These are phyloP conservation scores for Kwoniella europaea DNA, from an alignment of 768 basidiomycete species.

Conservation along the genomic window DNA sequence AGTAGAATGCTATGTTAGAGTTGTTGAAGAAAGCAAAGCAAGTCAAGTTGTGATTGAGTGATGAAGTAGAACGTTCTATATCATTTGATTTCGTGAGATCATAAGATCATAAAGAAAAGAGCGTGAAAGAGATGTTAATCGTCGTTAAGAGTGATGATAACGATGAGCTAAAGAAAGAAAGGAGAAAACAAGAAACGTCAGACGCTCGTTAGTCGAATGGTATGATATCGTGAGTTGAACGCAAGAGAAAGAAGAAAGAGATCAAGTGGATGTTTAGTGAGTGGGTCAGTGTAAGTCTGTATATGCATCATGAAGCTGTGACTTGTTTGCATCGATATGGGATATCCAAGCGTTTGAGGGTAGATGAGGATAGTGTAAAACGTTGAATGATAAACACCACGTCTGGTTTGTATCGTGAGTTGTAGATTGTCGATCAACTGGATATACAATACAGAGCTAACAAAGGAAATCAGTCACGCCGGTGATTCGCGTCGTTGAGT, in stretches of 20 bases:
- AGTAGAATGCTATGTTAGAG: not conserved
- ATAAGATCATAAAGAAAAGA: not conserved
- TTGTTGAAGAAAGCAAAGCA: not conserved
- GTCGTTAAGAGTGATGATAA: not conserved
- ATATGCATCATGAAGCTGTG: not conserved
- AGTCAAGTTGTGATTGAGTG: not conserved
- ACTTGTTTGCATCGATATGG: conserved; percentile 16
- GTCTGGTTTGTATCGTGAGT: not conserved
- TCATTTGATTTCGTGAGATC: not conserved
- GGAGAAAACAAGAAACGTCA: not conserved
- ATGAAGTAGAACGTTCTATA: not conserved
- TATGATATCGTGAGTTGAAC: too few species aligned
- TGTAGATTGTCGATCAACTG: conserved; percentile 18
- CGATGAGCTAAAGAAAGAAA: not conserved
- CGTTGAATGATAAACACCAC: conserved; percentile 25
- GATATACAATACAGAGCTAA: not conserved
- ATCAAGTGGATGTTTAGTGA: not conserved
- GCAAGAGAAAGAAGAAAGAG: not conserved
- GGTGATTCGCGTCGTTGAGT: not conserved
- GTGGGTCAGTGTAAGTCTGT: conserved; percentile 4
- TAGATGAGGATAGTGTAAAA: not conserved
- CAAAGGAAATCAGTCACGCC: conserved; percentile 17
- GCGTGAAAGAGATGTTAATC: not conserved
- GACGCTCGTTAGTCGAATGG: not conserved
- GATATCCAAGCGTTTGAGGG: not conserved